Percentiles rank a stretch among this genome's conserved stretches.
Evolutionary conservation across 192 early-diverging fungal species (phyloP).

Genomic region (Endogone sp.): DNA sequence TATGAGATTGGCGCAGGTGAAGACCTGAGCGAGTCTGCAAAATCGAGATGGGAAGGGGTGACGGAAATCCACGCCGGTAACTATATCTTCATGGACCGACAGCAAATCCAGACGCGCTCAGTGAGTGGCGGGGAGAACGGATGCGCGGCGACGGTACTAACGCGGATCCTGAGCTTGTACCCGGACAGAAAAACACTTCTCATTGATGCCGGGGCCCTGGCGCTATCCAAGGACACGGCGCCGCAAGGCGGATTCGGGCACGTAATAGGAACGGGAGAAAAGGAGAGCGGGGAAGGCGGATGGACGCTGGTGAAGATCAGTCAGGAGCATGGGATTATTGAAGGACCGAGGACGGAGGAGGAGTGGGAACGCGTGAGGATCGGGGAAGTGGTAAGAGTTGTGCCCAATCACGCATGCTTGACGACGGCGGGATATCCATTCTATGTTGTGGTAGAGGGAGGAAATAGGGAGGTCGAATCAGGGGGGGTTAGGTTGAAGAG

Average conservation of each 20-base stretch:
- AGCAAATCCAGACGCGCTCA: conserved; percentile 21
- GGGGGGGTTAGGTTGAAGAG: background rate
- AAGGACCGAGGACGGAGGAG: conserved; percentile 1
- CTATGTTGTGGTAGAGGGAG: conserved; percentile 24
- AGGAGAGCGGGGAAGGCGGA: background rate
- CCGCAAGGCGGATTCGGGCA: conserved; percentile 31
- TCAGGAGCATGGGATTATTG: conserved; percentile 32
- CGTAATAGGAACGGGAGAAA: conserved; percentile 8
- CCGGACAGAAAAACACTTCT: conserved; percentile 21
- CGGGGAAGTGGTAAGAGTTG: conserved; percentile 16
- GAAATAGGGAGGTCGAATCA: background rate
- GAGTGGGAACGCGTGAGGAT: conserved; percentile 7
- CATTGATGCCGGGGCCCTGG: conserved; percentile 28
- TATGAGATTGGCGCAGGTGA: background rate
- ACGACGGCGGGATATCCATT: conserved; percentile 22
- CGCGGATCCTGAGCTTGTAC: conserved; percentile 19
- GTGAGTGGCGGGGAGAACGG: background rate
- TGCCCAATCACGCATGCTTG: conserved; percentile 31
- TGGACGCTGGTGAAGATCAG: conserved; percentile 16
- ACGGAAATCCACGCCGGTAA: conserved; percentile 29
- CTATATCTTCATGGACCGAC: conserved; percentile 24
- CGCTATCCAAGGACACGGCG: conserved; percentile 27
- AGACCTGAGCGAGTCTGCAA: conserved; percentile 4
- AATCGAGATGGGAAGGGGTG: conserved; percentile 14
- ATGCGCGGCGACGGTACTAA: conserved; percentile 20